Base-by-base conservation (phyloP, 306 rosid genomes). In the Prunus armeniaca region DNA sequence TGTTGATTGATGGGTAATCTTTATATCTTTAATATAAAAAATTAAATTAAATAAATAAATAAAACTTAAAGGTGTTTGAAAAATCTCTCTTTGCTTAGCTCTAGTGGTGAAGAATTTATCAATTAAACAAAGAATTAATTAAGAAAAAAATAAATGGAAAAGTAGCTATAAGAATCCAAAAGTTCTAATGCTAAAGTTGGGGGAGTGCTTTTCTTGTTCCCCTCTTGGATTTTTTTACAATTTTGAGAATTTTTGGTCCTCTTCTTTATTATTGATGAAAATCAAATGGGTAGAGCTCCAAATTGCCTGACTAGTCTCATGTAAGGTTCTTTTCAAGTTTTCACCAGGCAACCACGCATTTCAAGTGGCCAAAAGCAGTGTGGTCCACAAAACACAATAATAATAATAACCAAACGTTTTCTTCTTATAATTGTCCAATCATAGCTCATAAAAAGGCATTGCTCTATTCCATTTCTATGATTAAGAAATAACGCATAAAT, bases 351-450 rank as follows among this genome's bases (percentile, higher is more conserved):
- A 72, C 65, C 82, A 61, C 73, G 84, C 76, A 86, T 78, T 78
- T 67, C 67, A 80, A 79, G 77, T 61, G 27, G 81, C 73, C 56
- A 74, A 57, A 56, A 66, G 12, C 68, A 27, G 65, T 65, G 81
- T 61, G 89, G 89, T 82, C 91, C 93, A 81, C 76, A 30, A 62
- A 49, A 10, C 60, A 75, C 78, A 56, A 56, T 2, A 56, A 20
- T 6, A 72, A 86, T 77, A 65, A 76, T 55, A 67, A 69, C 68
- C 12, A 18, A 51, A 51, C 14, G n/a, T 51, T 69, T 71, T 25
- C 34, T 66, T 77, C 57, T 73, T 43, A 76, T 79, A 77, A 73
- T 74, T 81, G 82, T 34, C 74, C 71, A 79, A 86, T 72, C 73
- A 69, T 83, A 64, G 45, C 62, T 54, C 56, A 12, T 41, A 69